Percentiles rank a stretch among this genome's conserved stretches.
phyloP scores from a whole-genome alignment of 257 asterid genomes.

The Salvia splendens region DNA sequence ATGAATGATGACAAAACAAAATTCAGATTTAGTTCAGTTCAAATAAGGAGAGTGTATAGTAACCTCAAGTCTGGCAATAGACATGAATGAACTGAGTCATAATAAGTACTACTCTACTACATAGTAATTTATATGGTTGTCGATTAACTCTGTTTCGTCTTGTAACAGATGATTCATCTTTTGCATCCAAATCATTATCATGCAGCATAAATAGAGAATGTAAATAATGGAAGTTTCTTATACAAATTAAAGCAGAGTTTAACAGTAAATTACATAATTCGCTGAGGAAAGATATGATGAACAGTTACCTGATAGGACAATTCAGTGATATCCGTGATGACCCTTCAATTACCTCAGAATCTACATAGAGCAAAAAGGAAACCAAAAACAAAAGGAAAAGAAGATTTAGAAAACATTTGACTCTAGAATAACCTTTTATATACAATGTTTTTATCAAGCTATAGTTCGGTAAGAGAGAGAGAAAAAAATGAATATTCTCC shows the following conservation, averaged over 20 bases:
- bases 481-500: slow-evolving; percentile 24
- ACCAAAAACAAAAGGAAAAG: slow-evolving; percentile 10
- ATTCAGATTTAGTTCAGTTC: neutral
- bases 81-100: slow-evolving; percentile 22
- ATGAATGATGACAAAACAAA: slow-evolving; percentile 15
- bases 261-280: slow-evolving; percentile 7
- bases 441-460: slow-evolving; percentile 9
- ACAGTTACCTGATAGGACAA: slow-evolving; percentile 87
- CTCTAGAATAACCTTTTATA: slow-evolving; percentile 5
- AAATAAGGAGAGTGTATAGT: slow-evolving; percentile 14
- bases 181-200: slow-evolving; percentile 19
- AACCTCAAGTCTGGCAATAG: slow-evolving; percentile 2
- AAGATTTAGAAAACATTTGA: slow-evolving; percentile 28
- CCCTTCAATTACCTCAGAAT: slow-evolving; percentile 86
- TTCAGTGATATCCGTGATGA: slow-evolving; percentile 82
- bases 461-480: neutral
- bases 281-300: slow-evolving; percentile 19
- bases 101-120: neutral
- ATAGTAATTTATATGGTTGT: slow-evolving; percentile 5
- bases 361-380: slow-evolving; percentile 41
- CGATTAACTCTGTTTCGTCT: neutral
- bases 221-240: neutral
- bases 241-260: slow-evolving; percentile 12
- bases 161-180: slow-evolving; percentile 11
- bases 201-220: neutral